Base-by-base conservation (phyloP, 2,329 filamentous ascomycete species). In the Colletotrichum karsti region DNA sequence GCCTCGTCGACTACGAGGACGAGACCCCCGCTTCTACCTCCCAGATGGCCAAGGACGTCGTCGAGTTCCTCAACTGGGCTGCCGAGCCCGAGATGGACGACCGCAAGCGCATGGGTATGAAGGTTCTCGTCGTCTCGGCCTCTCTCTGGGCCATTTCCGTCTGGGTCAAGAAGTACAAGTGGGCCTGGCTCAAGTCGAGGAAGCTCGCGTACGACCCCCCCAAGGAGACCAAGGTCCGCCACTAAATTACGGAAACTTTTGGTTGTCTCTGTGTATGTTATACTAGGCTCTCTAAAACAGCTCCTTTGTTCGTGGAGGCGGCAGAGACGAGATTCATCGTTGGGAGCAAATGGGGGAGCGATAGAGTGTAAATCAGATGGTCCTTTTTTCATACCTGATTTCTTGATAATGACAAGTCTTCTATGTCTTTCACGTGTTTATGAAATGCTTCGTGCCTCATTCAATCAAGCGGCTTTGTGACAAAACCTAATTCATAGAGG, bases 131-230 rank as follows among this genome's bases (percentile, higher is more conserved):
- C 73, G 89, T 97, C 73, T 90, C 91, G 62, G 88, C 92, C 70
- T 89, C 91, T 70, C 87, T 99, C 71, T 92, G 94, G 79, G 94
- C 93, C 64, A 77, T 98, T 77, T 97, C 93, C 81, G 90, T 99
- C 76, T 99, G 95, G 94, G 92, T 98, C 73, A 99, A 99, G 93
- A 91, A 95, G 86, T 99, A 99, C 91, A 99, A 98, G 91, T 99
- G 96, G 96, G 88, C 94, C 69, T 91, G 93, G 77, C 85, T 99
- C 82, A 99, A 99, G 92, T 92, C 94, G 76, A 92, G 96, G 79
- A 97, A 98, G 91, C 85, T 98, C 75, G 87, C 90, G 75, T 97
- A 97, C 85, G 92, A 91, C 80, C 93, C 94, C 71, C 94, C 94
- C 62, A 85, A 86, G 78, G 82, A 81, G 70, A 79, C 78, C 76